Evolutionary conservation across 306 rosid genomes (phyloP).

Genomic region (Lathyrus sativus): DNA sequence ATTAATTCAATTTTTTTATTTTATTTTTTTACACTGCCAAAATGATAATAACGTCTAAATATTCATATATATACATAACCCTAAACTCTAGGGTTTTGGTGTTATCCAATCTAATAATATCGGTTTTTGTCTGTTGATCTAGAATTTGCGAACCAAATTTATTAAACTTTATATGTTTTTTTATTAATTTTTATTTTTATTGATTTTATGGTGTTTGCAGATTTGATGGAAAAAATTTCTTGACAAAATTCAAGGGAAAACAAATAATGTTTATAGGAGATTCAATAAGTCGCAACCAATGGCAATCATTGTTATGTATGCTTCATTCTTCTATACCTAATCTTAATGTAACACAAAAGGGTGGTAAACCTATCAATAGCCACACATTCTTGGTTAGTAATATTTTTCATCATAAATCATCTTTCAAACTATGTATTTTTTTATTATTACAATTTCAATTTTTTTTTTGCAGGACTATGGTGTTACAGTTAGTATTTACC

Average conservation of each 20-base stretch:
- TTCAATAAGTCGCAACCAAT: conserved; percentile 63
- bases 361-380: background rate
- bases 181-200: too few species aligned
- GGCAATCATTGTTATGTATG: conserved; percentile 59
- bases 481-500: conserved; percentile 49
- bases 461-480: conserved; percentile 52
- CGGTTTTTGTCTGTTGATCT: too few species aligned
- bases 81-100: too few species aligned
- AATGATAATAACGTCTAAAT: too few species aligned
- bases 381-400: conserved; percentile 45
- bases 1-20: too few species aligned
- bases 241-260: conserved; percentile 48
- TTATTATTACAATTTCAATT: background rate
- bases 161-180: too few species aligned
- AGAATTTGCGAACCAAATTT: too few species aligned
- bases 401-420: background rate
- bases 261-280: conserved; percentile 74
- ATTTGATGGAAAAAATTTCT: conserved; percentile 54
- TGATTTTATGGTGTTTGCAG: conserved; percentile 33
- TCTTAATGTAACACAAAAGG: conserved; percentile 8
- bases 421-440: background rate
- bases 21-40: too few species aligned
- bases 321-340: conserved; percentile 54
- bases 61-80: too few species aligned
- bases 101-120: too few species aligned